Evolutionary conservation across 148 eudicot genomes (phyloP), one percentile per base, ranked within the genome.

Genomic region (Talinum fruticosum): DNA sequence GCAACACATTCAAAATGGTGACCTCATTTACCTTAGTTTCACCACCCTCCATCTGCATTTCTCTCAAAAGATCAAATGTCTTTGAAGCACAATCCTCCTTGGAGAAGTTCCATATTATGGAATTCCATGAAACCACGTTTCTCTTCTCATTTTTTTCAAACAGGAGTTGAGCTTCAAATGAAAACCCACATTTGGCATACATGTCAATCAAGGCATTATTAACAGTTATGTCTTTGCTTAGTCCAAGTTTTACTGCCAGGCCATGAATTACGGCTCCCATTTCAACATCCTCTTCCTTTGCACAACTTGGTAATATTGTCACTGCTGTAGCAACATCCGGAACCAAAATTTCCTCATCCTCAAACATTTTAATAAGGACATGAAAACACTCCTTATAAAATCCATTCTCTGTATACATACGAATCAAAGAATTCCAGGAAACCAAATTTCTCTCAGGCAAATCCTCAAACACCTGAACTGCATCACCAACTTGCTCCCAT

Each of bases 111-210:
- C 84, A 85, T 61, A 91, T 82, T 12, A 89, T 82, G 30, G 87
- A 87, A 80, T 90, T 90, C 94, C 94, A 89, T 28, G 94, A 88
- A 66, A 87, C 92, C 53, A 80, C 77, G 75, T 87, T 89, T 71
- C 74, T 88, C 64, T 69, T 75, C 24, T 81, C 74, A 57, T 62
- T 85, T 64, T 71, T 83, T 16, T 87, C 88, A 54, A 91, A 90
- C 21, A 88, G 24, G 0, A 19, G 33, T 79, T 74, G 79, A 53
- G 93, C 89, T 38, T 86, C 81, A 36, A 38, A 35, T 51, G 90
- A 77, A 35, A 68, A 82, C 32, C 88, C 90, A 69, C 90, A 88
- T 75, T 89, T 91, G 7, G 85, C 84, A 83, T 89, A 89, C 96
- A 91, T 91, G 72, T 91, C 91, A 68, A 89, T 68, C 35, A 91